Percentiles rank a stretch among this genome's conserved stretches.
These are phyloP conservation scores for Gynandropsis gynandra DNA, from an alignment of 345 rosid species.

Conservation along the genomic window DNA sequence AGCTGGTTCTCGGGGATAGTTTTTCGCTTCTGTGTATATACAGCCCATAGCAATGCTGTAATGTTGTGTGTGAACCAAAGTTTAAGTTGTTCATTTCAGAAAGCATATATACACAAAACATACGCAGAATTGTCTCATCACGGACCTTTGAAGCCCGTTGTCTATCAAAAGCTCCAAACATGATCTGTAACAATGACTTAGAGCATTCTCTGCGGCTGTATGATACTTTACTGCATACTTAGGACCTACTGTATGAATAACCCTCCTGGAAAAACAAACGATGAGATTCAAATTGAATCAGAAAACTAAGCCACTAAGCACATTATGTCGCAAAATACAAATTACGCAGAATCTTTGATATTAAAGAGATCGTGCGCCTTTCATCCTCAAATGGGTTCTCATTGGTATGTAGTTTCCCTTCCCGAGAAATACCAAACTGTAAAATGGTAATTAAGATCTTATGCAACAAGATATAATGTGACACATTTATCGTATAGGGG, in stretches of 20 bases:
- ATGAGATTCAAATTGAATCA: neutral
- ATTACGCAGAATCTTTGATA: neutral
- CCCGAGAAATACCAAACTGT: too few species aligned
- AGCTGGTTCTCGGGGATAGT: constrained; percentile 97
- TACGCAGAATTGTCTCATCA: constrained; percentile 14
- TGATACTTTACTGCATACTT: constrained; percentile 96
- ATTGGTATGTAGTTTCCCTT: too few species aligned
- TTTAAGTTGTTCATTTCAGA: constrained; percentile 25
- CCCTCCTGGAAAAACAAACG: constrained; percentile 42
- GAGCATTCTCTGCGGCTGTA: constrained; percentile 97
- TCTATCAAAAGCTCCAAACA: constrained; percentile 93
- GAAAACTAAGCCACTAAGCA: neutral
- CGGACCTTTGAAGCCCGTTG: constrained; percentile 72
- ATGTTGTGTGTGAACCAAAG: constrained; percentile 22
- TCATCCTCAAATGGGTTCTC: constrained; percentile 6
- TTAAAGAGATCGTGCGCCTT: constrained; percentile 4
- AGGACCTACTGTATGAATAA: constrained; percentile 96
- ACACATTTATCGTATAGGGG: too few species aligned
- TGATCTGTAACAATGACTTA: constrained; percentile 95
- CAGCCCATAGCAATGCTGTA: constrained; percentile 93
- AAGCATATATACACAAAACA: constrained; percentile 13
- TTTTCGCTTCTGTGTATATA: constrained; percentile 87
- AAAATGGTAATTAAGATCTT: too few species aligned
- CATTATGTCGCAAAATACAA: neutral
- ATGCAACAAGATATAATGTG: too few species aligned